These are phyloP conservation scores for Periconia digitata DNA, from an alignment of 2,329 filamentous ascomycete genomes.

Conservation along the genomic window DNA sequence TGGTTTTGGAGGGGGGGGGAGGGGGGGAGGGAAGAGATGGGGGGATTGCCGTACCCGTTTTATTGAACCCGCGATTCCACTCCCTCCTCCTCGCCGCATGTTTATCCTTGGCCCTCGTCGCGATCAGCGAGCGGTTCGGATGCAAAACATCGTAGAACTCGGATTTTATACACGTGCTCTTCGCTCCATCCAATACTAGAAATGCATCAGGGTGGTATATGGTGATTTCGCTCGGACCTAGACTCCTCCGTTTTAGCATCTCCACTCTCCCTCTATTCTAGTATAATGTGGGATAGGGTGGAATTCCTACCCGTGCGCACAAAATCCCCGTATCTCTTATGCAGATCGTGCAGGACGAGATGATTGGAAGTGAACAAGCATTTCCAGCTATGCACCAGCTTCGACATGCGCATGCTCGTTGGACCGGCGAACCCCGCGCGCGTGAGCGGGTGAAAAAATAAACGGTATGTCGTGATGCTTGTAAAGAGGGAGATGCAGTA, in stretches of 20 bases:
- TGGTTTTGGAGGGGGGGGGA: not conserved
- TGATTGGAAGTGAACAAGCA: constrained; percentile 10
- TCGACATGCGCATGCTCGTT: constrained; percentile 11
- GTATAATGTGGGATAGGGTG: no score
- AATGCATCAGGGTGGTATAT: constrained; percentile 10
- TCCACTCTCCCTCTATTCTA: not conserved
- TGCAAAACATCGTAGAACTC: constrained; percentile 16
- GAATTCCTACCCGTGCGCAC: constrained; percentile 24
- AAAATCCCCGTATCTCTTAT: constrained; percentile 30
- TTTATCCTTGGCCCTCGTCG: constrained; percentile 9
- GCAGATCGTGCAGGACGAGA: constrained; percentile 20
- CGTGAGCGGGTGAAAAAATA: constrained; percentile 16
- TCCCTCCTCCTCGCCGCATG: constrained; percentile 5
- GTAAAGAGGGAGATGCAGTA: constrained; percentile 7
- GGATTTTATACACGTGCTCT: constrained; percentile 10
- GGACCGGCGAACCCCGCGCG: constrained; percentile 18
- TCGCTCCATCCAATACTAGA: constrained; percentile 11
- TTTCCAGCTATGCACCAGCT: constrained; percentile 16
- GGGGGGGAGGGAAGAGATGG: not conserved
- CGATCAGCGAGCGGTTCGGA: constrained; percentile 9
- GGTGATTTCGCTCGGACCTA: constrained; percentile 14
- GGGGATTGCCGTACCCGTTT: constrained; percentile 2
- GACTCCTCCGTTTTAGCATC: not conserved
- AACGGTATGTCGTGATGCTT: constrained; percentile 19
- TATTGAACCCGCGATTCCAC: no score